Evolutionary conservation across 352 stramenopile species (phyloP).

Genomic region (Pythium monospermum): DNA sequence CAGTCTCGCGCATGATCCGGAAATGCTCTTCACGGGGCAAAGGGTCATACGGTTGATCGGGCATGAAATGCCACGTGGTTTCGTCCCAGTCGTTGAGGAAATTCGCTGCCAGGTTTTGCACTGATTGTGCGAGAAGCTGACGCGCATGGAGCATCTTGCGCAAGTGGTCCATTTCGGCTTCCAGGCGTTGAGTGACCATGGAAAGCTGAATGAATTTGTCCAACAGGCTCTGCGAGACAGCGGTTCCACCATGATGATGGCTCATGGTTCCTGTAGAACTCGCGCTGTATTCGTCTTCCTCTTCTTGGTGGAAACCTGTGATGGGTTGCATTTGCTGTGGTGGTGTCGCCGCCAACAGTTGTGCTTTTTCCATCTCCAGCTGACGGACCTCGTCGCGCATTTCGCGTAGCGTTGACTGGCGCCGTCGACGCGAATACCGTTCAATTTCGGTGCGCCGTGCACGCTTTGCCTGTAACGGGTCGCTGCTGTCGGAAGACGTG

Average conservation of each 20-base stretch:
- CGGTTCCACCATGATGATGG: constrained; percentile 20
- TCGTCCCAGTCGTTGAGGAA: constrained; percentile 29
- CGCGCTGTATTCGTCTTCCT: no score
- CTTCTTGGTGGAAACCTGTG: no score
- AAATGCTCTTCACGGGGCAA: constrained; percentile 30
- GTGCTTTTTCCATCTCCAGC: constrained; percentile 29
- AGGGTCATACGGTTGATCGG: constrained; percentile 26
- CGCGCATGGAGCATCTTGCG: constrained; percentile 42
- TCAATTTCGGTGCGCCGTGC: constrained; percentile 49
- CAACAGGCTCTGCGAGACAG: constrained; percentile 1
- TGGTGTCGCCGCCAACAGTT: constrained; percentile 11
- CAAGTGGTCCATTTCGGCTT: constrained; percentile 36
- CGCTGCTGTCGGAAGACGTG: background rate
- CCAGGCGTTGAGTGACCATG: constrained; percentile 13
- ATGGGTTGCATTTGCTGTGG: no score
- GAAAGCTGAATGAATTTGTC: constrained; percentile 13
- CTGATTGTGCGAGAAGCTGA: constrained; percentile 46
- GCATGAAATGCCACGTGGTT: constrained; percentile 14
- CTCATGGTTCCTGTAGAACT: background rate
- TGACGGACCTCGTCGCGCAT: constrained; percentile 45
- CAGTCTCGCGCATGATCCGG: constrained; percentile 48
- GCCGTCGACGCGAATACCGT: constrained; percentile 38
- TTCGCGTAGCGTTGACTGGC: constrained; percentile 18
- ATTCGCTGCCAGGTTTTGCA: constrained; percentile 22
- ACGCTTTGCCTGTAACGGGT: constrained; percentile 13